Conservation (phyloP, 805 yeast genomes). For the Yamadazyma olivae region DNA sequence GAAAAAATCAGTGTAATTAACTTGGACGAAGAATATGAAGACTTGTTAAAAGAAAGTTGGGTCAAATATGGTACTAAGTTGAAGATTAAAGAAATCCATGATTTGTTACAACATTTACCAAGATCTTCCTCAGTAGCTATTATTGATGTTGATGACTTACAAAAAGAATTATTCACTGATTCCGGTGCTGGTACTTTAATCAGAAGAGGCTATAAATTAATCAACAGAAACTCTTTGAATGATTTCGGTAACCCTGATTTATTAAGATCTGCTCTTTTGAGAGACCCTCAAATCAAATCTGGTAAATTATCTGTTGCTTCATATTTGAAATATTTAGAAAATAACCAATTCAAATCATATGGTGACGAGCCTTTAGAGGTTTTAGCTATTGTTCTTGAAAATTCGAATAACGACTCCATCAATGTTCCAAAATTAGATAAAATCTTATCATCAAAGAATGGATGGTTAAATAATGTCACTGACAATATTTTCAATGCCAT, state of each 20-base stretch:
- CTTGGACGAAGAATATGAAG: conserved; percentile 94
- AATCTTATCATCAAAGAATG: conserved; percentile 81
- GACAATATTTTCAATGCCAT: conserved; percentile 89
- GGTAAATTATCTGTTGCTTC: conserved; percentile 76
- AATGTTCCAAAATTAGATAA: conserved; percentile 67
- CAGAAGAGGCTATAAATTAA: conserved; percentile 91
- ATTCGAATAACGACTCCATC: conserved; percentile 14
- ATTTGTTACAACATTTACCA: conserved; percentile 88
- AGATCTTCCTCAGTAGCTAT: conserved; percentile 97
- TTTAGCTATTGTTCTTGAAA: conserved; percentile 71
- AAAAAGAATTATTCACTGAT: conserved; percentile 96
- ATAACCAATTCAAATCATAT: conserved; percentile 64
- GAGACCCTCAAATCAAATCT: conserved; percentile 71
- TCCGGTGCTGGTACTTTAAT: conserved; percentile 99
- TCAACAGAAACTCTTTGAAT: conserved; percentile 63
- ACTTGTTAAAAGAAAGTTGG: conserved; percentile 90
- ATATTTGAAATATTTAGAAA: conserved; percentile 71
- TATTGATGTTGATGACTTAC: conserved; percentile 90
- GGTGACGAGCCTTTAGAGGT: conserved; percentile 97
- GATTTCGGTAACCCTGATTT: conserved; percentile 75
- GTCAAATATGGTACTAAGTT: conserved; percentile 98
- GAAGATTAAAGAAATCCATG: conserved; percentile 95
- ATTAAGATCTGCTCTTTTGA: conserved; percentile 69
- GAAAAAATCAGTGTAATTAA: conserved; percentile 88
- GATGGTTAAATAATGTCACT: conserved; percentile 97